phyloP scores from a whole-genome alignment of 75 land plant genomes.

The Selaginella tamariscina region DNA sequence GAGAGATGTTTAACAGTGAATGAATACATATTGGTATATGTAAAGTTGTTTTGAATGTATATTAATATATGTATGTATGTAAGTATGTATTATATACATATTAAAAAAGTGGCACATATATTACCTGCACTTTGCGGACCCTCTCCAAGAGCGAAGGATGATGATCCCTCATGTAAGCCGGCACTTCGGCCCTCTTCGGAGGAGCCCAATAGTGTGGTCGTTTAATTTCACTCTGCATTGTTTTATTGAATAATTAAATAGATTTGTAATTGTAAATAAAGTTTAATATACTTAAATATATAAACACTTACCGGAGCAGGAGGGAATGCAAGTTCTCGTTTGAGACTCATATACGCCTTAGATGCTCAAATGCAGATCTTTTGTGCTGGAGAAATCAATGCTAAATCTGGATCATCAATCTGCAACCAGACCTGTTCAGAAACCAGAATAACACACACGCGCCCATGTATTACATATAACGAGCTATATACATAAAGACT shows the following conservation, averaged over 20 bases:
- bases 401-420: too few species aligned
- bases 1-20: not conserved
- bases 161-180: not conserved
- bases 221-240: not conserved
- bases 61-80: too few species aligned
- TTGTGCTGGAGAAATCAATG: not conserved
- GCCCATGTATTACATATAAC: not conserved
- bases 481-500: too few species aligned
- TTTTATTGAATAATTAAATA: too few species aligned
- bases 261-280: too few species aligned
- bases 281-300: too few species aligned
- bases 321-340: not conserved
- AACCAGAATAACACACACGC: not conserved
- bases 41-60: not conserved
- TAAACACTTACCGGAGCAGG: not conserved
- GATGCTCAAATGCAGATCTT: not conserved
- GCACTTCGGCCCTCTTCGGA: not conserved
- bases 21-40: not conserved
- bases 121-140: not conserved
- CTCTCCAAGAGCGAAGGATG: not conserved
- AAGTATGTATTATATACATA: too few species aligned
- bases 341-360: not conserved
- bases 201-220: not conserved
- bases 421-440: too few species aligned
- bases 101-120: too few species aligned